These are phyloP conservation scores for Clarireedia monteithiana DNA, from an alignment of 2,329 filamentous ascomycete genomes.

Conservation along the genomic window DNA sequence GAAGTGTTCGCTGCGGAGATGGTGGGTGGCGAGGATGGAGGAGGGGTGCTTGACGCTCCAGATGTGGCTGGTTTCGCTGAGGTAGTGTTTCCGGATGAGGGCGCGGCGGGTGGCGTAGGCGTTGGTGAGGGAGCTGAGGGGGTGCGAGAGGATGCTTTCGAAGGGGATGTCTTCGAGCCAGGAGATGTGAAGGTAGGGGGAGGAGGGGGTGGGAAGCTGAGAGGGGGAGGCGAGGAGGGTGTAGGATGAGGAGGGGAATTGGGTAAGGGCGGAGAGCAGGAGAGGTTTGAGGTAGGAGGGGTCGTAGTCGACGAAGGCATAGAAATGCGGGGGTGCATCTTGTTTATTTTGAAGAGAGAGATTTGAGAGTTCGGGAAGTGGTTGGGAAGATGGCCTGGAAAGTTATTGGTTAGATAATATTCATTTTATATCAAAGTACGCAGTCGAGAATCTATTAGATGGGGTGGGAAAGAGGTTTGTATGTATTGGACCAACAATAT, in stretches of 20 bases:
- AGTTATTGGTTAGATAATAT: constrained; percentile 3
- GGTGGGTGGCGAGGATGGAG: constrained; percentile 59
- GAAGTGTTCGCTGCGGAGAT: constrained; percentile 75
- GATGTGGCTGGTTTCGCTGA: constrained; percentile 73
- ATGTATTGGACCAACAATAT: constrained; percentile 28
- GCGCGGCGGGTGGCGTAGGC: constrained; percentile 95
- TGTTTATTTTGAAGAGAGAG: constrained; percentile 17
- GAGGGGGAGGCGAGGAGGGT: constrained; percentile 46
- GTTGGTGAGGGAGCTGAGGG: constrained; percentile 63
- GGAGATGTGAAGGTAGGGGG: constrained; percentile 59
- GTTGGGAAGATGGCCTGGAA: constrained; percentile 11
- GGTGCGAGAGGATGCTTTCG: constrained; percentile 57
- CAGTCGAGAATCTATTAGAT: constrained; percentile 10
- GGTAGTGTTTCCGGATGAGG: constrained; percentile 90
- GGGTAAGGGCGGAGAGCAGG: constrained; percentile 63
- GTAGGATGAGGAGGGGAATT: constrained; percentile 47
- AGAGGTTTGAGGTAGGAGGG: constrained; percentile 86
- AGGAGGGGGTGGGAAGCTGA: constrained; percentile 16
- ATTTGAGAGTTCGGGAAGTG: constrained; percentile 12
- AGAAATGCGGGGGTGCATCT: constrained; percentile 36
- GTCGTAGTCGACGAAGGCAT: constrained; percentile 76
- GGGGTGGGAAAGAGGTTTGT: constrained; percentile 12
- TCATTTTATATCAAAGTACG: background rate
- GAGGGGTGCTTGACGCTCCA: constrained; percentile 80
- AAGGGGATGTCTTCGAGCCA: constrained; percentile 88